Evolutionary conservation across 83 land plant species (phyloP).

Genomic region (Diphasiastrum complanatum): DNA sequence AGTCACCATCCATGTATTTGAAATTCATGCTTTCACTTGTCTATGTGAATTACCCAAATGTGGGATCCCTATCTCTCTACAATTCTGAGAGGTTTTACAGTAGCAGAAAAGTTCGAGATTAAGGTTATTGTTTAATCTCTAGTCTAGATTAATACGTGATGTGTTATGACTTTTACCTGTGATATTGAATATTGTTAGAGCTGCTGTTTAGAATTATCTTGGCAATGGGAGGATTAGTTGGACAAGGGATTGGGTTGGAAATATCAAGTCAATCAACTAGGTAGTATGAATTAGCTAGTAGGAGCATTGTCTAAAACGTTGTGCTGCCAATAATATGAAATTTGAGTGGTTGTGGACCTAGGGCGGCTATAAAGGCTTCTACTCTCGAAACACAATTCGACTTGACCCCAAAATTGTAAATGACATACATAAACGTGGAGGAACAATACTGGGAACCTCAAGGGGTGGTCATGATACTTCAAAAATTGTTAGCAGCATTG

Average conservation of each 20-base stretch:
- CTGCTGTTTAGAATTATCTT: not conserved
- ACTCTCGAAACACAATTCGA: slow-evolving; percentile 28
- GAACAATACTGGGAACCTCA: slow-evolving; percentile 39
- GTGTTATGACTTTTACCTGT: no score
- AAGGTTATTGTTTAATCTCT: no score
- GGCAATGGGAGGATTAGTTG: not conserved
- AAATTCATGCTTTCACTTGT: no score
- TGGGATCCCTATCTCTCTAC: not conserved
- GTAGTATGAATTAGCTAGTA: not conserved
- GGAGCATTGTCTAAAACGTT: not conserved
- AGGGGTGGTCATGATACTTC: slow-evolving; percentile 33
- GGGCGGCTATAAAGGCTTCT: slow-evolving; percentile 45
- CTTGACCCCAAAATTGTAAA: slow-evolving; percentile 33
- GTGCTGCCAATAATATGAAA: not conserved
- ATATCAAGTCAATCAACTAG: not conserved
- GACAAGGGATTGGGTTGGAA: not conserved
- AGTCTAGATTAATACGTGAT: no score
- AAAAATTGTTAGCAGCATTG: slow-evolving; percentile 39
- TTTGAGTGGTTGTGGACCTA: slow-evolving; percentile 10
- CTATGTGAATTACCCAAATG: no score
- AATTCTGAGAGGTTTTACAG: not conserved
- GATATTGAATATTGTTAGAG: no score
- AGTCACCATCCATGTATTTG: not conserved
- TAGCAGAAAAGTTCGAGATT: no score
- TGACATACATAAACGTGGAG: slow-evolving; percentile 43